Percentiles rank a stretch among this genome's conserved stretches.
Conservation (phyloP, 1,284 basidiomycete genomes). For the Leccinum cinnamomeum region DNA sequence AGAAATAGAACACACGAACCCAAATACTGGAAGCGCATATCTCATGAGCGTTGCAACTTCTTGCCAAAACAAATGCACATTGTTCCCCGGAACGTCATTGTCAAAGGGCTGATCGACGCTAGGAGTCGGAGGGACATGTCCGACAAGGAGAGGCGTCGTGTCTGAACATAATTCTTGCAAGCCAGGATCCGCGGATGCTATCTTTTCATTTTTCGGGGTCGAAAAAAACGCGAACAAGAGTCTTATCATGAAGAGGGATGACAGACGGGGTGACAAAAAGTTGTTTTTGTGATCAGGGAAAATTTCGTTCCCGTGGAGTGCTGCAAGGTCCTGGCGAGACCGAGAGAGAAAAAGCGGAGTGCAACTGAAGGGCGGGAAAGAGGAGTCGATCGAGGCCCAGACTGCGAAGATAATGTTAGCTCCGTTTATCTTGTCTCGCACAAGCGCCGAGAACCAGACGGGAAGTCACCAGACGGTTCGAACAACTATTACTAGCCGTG, state of each 20-base stretch:
- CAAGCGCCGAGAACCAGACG: neutral
- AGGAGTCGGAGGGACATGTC: constrained; percentile 43
- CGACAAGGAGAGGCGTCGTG: constrained; percentile 40
- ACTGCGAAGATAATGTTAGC: neutral
- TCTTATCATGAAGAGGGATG: constrained; percentile 4
- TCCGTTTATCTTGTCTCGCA: neutral
- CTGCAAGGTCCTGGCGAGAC: constrained; percentile 21
- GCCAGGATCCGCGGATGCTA: constrained; percentile 1
- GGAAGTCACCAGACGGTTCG: neutral
- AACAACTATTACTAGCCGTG: neutral
- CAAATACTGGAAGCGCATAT: constrained; percentile 70
- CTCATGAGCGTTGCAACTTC: constrained; percentile 58
- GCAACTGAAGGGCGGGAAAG: neutral
- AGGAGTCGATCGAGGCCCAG: neutral
- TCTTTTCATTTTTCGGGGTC: neutral
- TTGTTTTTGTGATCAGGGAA: neutral
- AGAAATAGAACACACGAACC: constrained; percentile 40
- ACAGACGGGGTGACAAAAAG: neutral
- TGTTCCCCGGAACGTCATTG: constrained; percentile 20
- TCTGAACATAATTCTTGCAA: constrained; percentile 16
- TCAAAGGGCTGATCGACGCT: constrained; percentile 43
- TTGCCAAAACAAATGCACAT: constrained; percentile 41
- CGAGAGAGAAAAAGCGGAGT: constrained; percentile 22
- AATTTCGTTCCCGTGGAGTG: neutral
- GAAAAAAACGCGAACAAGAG: constrained; percentile 4